These are phyloP conservation scores for Lentinula sp. DNA, from an alignment of 768 basidiomycete genomes.

Conservation along the genomic window DNA sequence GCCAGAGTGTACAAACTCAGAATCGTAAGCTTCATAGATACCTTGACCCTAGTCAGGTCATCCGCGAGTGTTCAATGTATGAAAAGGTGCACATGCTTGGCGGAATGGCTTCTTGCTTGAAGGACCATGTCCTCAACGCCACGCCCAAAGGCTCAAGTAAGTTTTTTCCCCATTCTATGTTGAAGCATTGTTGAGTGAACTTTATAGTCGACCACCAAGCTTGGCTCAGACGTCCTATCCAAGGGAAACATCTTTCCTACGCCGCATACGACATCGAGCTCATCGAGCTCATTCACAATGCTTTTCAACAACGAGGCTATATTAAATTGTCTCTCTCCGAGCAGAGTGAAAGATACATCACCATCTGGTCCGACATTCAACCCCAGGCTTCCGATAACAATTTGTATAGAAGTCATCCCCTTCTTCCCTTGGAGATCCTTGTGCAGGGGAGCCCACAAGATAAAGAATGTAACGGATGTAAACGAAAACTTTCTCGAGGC, in stretches of 20 bases:
- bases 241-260: slow-evolving; percentile 27
- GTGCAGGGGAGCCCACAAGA: not conserved
- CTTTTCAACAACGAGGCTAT: slow-evolving; percentile 16
- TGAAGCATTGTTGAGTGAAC: not conserved
- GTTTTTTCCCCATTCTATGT: not conserved
- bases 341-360: not conserved
- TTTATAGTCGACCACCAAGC: slow-evolving; percentile 9
- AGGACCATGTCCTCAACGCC: not conserved
- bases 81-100: not conserved
- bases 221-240: slow-evolving; percentile 33
- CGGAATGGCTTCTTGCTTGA: not conserved
- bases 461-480: not conserved
- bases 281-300: slow-evolving; percentile 26
- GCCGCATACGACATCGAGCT: slow-evolving; percentile 37
- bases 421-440: slow-evolving; percentile 2
- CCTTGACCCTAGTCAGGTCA: not conserved
- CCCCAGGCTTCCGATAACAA: not conserved
- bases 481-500: not conserved
- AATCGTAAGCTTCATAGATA: not conserved
- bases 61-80: not conserved
- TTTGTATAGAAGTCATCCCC: not conserved
- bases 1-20: slow-evolving; percentile 19
- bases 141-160: not conserved
- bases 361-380: not conserved
- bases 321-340: not conserved